Conservation (phyloP, 2,329 filamentous ascomycete genomes). For the Cladophialophora immunda region DNA sequence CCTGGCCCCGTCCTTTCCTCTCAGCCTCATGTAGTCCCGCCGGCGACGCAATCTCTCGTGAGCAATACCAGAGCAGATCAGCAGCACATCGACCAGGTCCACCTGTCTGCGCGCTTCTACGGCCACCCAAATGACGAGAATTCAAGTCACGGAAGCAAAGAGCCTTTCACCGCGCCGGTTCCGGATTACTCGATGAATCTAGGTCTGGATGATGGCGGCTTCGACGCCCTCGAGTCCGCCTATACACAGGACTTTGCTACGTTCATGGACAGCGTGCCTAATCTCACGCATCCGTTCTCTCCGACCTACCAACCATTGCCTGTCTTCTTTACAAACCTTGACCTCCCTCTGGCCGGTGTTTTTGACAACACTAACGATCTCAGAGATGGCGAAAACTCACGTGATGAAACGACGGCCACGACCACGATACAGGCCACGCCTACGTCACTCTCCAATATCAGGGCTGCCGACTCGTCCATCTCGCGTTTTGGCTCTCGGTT, state of each 20-base stretch:
- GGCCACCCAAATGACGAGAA: neutral
- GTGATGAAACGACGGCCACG: slow-evolving; percentile 9
- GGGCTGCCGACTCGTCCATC: slow-evolving; percentile 37
- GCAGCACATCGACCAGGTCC: neutral
- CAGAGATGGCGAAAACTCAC: slow-evolving; percentile 44
- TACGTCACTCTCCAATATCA: neutral
- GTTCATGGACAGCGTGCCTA: slow-evolving; percentile 20
- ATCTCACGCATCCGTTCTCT: slow-evolving; percentile 11
- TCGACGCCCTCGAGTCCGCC: slow-evolving; percentile 8
- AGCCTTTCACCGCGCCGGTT: neutral
- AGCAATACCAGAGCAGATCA: neutral
- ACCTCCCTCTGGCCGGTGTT: slow-evolving; percentile 43
- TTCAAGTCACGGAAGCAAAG: neutral
- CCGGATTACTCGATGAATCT: slow-evolving; percentile 8
- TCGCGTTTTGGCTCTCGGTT: slow-evolving; percentile 50
- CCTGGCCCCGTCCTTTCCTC: slow-evolving; percentile 32
- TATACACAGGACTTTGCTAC: slow-evolving; percentile 15
- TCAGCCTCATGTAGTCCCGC: neutral
- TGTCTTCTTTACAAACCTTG: slow-evolving; percentile 50
- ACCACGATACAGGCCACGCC: neutral
- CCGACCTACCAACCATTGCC: slow-evolving; percentile 50
- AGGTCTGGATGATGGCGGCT: neutral
- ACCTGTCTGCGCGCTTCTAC: slow-evolving; percentile 1
- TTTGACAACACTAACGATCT: neutral
- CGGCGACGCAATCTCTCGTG: neutral